Evolutionary conservation across 2,329 filamentous ascomycete species (phyloP), one percentile per base, ranked within the genome.

Genomic region (Phyllosticta citribraziliensis): DNA sequence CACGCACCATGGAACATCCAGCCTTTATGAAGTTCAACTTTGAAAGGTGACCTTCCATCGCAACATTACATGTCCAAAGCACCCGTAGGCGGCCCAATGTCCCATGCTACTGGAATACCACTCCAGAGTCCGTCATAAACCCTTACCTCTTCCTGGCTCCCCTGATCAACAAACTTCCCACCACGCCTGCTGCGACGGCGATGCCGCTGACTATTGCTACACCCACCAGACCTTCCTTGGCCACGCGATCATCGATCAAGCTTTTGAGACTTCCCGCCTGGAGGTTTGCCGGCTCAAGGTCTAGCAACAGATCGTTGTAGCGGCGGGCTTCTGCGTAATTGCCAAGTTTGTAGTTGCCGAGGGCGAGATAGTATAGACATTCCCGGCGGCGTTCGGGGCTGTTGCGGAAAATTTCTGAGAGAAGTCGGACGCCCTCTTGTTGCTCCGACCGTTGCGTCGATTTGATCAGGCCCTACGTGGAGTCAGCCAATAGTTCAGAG

Each of bases 311-410:
- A 71, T 97, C 93, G 75, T 99, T 99, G 78, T 97, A 97, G 71
- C 90, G 84, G 70, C 93, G 83, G 63, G 93, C 93, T 73, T 99
- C 94, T 64, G 87, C 91, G 75, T 97, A 99, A 81, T 97, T 97
- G 64, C 92, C 93, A 55, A 99, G 85, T 80, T 97, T 97, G 84
- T 93, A 97, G 81, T 97, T 96, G 65, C 94, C 94, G 33, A 99
- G 84, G 25, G 91, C 94, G 59, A 99, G 86, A 77, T 99, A 99
- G 81, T 97, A 99, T 64, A 99, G 88, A 72, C 94, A 99, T 82
- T 99, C 94, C 70, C 94, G 88, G 71, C 94, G 88, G 68, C 94
- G 89, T 76, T 97, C 94, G 66, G 91, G 91, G 40, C 91, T 88
- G 63, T 87, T 87, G 72, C 93, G 91, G 82, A 97, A 99, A 77